Evolutionary conservation across 2,329 filamentous ascomycete species (phyloP).

Genomic region (Tolypocladium cylindrosporum): DNA sequence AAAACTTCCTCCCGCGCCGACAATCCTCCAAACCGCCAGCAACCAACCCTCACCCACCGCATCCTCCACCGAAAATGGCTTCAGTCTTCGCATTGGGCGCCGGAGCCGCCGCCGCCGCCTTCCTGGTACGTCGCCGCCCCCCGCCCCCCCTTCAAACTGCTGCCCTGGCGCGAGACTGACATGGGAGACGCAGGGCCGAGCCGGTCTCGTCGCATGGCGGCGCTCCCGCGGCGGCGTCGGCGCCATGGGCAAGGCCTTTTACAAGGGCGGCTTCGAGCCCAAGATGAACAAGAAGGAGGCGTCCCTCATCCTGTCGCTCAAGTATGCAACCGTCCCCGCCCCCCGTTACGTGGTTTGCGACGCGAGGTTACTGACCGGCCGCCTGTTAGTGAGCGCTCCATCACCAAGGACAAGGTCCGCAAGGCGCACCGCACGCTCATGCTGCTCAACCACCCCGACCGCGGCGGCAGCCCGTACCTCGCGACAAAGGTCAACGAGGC

Average conservation of each 20-base stretch:
- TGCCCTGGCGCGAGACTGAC: neutral
- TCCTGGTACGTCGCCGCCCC: constrained; percentile 28
- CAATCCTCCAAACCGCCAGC: constrained; percentile 2
- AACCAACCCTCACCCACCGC: neutral
- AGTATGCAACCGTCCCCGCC: constrained; percentile 40
- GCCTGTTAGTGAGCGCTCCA: constrained; percentile 60
- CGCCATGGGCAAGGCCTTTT: constrained; percentile 81
- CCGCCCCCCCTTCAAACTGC: neutral
- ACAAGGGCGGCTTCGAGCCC: constrained; percentile 96
- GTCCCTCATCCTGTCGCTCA: constrained; percentile 78
- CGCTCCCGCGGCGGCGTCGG: constrained; percentile 70
- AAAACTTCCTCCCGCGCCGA: constrained; percentile 12
- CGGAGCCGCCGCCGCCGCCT: constrained; percentile 40
- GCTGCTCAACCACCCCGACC: constrained; percentile 96
- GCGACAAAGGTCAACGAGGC: constrained; percentile 98
- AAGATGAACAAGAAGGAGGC: constrained; percentile 93
- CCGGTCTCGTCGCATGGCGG: constrained; percentile 80
- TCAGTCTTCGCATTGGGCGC: constrained; percentile 36
- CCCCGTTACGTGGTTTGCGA: neutral
- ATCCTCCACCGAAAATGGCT: constrained; percentile 20
- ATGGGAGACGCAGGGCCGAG: constrained; percentile 58
- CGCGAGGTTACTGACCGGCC: constrained; percentile 4
- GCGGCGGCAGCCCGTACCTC: constrained; percentile 90
- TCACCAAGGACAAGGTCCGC: constrained; percentile 88
- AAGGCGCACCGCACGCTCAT: constrained; percentile 94